Percentiles rank a stretch among this genome's conserved stretches.
Evolutionary conservation across 2,329 filamentous ascomycete species (phyloP).

Genomic region (Westerdykella sp.): DNA sequence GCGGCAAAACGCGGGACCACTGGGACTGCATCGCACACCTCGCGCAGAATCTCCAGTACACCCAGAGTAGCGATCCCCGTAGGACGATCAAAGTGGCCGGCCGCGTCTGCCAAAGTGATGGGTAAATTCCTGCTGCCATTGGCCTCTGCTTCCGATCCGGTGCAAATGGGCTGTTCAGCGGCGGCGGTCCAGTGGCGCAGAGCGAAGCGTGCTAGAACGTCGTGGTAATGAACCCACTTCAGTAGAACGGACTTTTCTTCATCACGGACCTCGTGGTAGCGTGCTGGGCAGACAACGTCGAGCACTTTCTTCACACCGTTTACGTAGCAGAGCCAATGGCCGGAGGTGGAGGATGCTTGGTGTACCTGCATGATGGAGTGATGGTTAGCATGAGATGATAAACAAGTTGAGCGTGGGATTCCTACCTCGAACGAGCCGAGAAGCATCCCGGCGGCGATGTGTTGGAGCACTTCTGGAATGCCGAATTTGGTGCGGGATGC

Average conservation of each 20-base stretch:
- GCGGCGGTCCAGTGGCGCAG: slow-evolving; percentile 7
- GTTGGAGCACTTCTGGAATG: slow-evolving; percentile 6
- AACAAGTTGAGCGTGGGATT: not conserved
- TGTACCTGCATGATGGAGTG: slow-evolving; percentile 4
- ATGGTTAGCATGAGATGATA: not conserved
- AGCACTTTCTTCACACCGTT: slow-evolving; percentile 8
- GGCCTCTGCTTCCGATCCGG: not conserved
- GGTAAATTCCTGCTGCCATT: not conserved
- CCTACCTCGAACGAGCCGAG: slow-evolving; percentile 11
- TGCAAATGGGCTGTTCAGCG: not conserved
- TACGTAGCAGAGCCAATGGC: slow-evolving; percentile 12
- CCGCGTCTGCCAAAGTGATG: no score
- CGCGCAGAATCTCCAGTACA: slow-evolving; percentile 3
- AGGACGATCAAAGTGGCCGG: no score
- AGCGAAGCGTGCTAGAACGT: slow-evolving; percentile 11
- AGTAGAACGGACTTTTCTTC: slow-evolving; percentile 7
- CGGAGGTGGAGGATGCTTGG: slow-evolving; percentile 7
- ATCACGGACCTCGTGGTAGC: not conserved
- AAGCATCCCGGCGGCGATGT: slow-evolving; percentile 11
- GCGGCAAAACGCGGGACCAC: not conserved
- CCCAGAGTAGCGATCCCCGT: slow-evolving; percentile 1
- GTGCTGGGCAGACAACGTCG: slow-evolving; percentile 1
- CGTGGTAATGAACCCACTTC: slow-evolving; percentile 17
- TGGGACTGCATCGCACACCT: slow-evolving; percentile 7
- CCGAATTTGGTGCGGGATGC: not conserved